Base-by-base conservation (phyloP, 2,329 filamentous ascomycete species). In the Tolypocladium endophyticum region DNA sequence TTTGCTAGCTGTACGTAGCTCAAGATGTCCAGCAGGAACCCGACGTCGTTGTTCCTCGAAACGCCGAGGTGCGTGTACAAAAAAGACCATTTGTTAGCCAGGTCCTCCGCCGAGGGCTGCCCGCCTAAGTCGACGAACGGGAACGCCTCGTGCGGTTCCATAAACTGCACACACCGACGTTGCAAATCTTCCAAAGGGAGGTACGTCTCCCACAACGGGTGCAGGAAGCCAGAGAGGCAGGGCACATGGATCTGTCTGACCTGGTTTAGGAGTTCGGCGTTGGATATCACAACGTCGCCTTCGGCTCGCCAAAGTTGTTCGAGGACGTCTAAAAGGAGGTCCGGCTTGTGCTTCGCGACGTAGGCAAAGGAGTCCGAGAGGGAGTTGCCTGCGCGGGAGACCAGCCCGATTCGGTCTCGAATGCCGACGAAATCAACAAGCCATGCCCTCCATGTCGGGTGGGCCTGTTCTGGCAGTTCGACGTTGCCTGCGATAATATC, bases 181-280 rank as follows among this genome's bases (percentile, higher is more conserved):
- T 56, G 57, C 16, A 62, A 55, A 28, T 61, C 35, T 25, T 58
- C 53, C 2, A 62, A 53, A 8, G 61, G 61, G 2, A 62, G 53
- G 30, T 62, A 61, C 25, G 61, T 59, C 25, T 62, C 61, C 56
- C 61, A 61, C 28, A 62, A 30, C 5, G 59, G 57, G 30, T 58
- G 55, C 30, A 58, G 11, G 28, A 45, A 58, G 8, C 61, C 59
- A 20, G 55, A 56, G 14, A 39, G 36, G 16, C 59, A 59, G 7
- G 59, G 61, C 16, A 62, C 61, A 6, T 52, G 38, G 18, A 61
- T 12, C 28, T 52, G 38, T 33, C 39, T 59, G 12, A 62, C 33
- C 23, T 54, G 43, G 52, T 52, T 43, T 2, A 57, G 39, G n/a
- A 62, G 53, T 14, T 38, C 55, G 2, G 61, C 45, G 12, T 50